Conservation (phyloP, 192 early-diverging fungal genomes). For the Coemansia sp. region DNA sequence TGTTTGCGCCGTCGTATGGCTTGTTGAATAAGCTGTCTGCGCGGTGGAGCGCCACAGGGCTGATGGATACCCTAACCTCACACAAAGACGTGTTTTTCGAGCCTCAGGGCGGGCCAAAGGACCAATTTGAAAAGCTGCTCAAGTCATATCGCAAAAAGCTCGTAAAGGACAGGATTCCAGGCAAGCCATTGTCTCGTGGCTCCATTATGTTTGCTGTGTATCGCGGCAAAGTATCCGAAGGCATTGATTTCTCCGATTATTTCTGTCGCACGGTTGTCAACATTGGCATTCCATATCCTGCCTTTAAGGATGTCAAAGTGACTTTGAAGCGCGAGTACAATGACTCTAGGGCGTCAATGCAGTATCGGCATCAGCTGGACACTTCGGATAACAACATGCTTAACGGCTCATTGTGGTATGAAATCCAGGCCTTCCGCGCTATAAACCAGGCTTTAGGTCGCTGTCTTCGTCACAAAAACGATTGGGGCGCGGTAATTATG, state of each 20-base stretch:
- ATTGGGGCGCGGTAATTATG: conserved; percentile 67
- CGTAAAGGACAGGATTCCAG: conserved; percentile 8
- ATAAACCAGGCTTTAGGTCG: conserved; percentile 64
- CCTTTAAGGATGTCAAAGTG: conserved; percentile 54
- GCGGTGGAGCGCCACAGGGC: conserved; percentile 48
- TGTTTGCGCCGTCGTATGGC: conserved; percentile 53
- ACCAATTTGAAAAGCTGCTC: conserved; percentile 46
- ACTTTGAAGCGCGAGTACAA: conserved; percentile 59
- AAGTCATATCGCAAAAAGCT: conserved; percentile 34
- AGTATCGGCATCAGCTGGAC: neutral
- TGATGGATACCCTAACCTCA: conserved; percentile 19
- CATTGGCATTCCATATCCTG: conserved; percentile 63
- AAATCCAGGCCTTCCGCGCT: conserved; percentile 62
- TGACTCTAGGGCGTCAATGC: conserved; percentile 5
- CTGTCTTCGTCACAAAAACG: conserved; percentile 59
- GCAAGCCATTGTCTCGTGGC: conserved; percentile 15
- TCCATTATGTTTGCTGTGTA: conserved; percentile 58
- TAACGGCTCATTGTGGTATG: conserved; percentile 59
- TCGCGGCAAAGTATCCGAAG: conserved; percentile 56
- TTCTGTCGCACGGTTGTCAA: conserved; percentile 55
- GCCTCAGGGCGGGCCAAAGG: conserved; percentile 35
- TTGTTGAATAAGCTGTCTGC: conserved; percentile 43
- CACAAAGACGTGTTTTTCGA: conserved; percentile 48
- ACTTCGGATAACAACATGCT: conserved; percentile 15
- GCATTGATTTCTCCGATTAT: conserved; percentile 54